Percentiles rank a stretch among this genome's conserved stretches.
phyloP scores from a whole-genome alignment of 2,329 filamentous ascomycete genomes.

The Phoma herbarum region DNA sequence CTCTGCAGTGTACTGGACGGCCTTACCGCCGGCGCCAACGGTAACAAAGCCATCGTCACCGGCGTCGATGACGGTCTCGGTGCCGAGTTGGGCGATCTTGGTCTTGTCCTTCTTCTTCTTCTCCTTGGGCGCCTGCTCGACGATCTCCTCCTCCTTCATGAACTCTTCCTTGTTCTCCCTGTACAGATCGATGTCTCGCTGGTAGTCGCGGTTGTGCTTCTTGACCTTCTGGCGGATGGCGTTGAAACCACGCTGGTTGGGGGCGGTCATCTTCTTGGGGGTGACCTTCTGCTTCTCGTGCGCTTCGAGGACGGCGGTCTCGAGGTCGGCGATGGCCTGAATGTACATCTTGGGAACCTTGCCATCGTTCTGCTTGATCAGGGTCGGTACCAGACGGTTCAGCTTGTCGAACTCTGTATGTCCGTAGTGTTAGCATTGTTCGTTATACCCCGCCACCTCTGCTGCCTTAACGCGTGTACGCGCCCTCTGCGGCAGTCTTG shows the following conservation, averaged over 20 bases:
- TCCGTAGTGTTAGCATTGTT: constrained; percentile 31
- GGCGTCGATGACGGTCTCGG: constrained; percentile 61
- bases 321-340: constrained; percentile 89
- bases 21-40: constrained; percentile 87
- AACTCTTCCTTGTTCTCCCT: constrained; percentile 84
- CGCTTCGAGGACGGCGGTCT: constrained; percentile 93
- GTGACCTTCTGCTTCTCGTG: constrained; percentile 95
- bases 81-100: constrained; percentile 62
- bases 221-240: constrained; percentile 98
- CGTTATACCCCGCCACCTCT: constrained; percentile 15
- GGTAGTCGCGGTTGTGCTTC: constrained; percentile 97
- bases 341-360: constrained; percentile 91
- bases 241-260: constrained; percentile 91
- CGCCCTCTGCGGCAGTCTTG: not conserved
- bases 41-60: constrained; percentile 90
- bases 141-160: constrained; percentile 85
- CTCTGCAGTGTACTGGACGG: constrained; percentile 92
- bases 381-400: constrained; percentile 76
- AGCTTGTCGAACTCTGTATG: constrained; percentile 88
- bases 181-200: constrained; percentile 86
- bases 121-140: constrained; percentile 66
- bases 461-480: constrained; percentile 11
- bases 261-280: constrained; percentile 98
- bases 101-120: constrained; percentile 48
- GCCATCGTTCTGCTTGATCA: constrained; percentile 67